Evolutionary conservation across 1,284 basidiomycete species (phyloP).

Genomic region (Cutaneotrichosporon sp.): DNA sequence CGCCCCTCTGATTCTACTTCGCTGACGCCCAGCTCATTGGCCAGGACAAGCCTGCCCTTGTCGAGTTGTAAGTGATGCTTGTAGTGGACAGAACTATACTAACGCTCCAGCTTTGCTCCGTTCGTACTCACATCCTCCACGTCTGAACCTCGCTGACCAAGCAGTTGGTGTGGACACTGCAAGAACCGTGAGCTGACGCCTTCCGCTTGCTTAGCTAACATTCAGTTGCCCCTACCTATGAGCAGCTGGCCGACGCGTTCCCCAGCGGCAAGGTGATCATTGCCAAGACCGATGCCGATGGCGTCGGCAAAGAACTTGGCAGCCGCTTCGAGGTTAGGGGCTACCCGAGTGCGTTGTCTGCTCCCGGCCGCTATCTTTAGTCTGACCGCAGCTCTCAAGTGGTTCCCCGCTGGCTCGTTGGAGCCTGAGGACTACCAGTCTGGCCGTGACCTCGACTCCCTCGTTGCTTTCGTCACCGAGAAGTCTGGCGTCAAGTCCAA

Average conservation of each 20-base stretch:
- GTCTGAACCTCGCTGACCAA: constrained; percentile 7
- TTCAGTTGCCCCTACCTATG: constrained; percentile 78
- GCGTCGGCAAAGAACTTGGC: constrained; percentile 59
- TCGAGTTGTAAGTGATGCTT: constrained; percentile 69
- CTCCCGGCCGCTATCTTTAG: neutral
- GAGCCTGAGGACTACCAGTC: constrained; percentile 67
- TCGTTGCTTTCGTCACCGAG: constrained; percentile 68
- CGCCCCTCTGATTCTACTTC: neutral
- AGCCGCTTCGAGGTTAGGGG: constrained; percentile 68
- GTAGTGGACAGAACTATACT: neutral
- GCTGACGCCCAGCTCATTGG: constrained; percentile 53
- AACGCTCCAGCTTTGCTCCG: constrained; percentile 41
- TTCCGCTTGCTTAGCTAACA: constrained; percentile 23
- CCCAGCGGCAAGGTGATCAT: constrained; percentile 70
- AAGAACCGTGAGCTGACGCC: constrained; percentile 49
- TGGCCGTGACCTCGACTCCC: constrained; percentile 72
- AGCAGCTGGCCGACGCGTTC: constrained; percentile 83
- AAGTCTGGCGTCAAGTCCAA: constrained; percentile 76
- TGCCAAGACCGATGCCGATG: constrained; percentile 91
- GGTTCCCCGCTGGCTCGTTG: constrained; percentile 68
- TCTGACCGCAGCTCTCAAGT: constrained; percentile 69
- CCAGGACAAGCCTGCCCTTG: constrained; percentile 71
- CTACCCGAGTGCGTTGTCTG: constrained; percentile 64
- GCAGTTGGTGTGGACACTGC: constrained; percentile 51
- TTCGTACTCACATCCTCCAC: constrained; percentile 18